Percentiles rank a stretch among this genome's conserved stretches.
These are phyloP conservation scores for Fusarium burgessii DNA, from an alignment of 2,329 filamentous ascomycete genomes.

Conservation along the genomic window DNA sequence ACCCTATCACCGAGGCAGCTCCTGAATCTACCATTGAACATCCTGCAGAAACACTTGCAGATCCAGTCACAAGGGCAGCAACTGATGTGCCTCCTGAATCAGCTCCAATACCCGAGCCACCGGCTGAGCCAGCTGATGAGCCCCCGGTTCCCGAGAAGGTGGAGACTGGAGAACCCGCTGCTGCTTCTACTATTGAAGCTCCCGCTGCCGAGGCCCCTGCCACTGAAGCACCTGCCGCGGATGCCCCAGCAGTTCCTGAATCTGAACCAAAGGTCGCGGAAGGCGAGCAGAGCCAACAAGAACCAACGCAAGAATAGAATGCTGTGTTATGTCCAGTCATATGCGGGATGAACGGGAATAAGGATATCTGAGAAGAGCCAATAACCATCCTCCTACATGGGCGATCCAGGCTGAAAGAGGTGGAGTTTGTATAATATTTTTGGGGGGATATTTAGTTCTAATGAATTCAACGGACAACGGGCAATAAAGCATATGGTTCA, in stretches of 20 bases:
- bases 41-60: not conserved
- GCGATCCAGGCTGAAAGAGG: slow-evolving; percentile 8
- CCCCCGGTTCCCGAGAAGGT: slow-evolving; percentile 4
- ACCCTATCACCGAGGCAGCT: not conserved
- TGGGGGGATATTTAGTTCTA: slow-evolving; percentile 11
- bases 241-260: slow-evolving; percentile 3
- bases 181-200: slow-evolving; percentile 10
- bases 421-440: slow-evolving; percentile 35
- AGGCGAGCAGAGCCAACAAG: slow-evolving; percentile 22
- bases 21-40: not conserved
- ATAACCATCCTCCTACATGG: not conserved
- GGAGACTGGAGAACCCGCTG: slow-evolving; percentile 20
- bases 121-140: slow-evolving; percentile 17
- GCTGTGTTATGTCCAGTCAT: not conserved
- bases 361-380: not conserved
- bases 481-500: slow-evolving; percentile 16
- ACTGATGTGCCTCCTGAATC: slow-evolving; percentile 13
- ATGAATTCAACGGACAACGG: slow-evolving; percentile 30
- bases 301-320: slow-evolving; percentile 10
- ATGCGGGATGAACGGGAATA: not conserved
- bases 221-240: slow-evolving; percentile 12
- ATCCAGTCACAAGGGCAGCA: not conserved
- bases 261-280: slow-evolving; percentile 5
- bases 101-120: slow-evolving; percentile 18
- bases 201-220: not conserved